Percentiles rank a stretch among this genome's conserved stretches.
These are phyloP conservation scores for Trichoderma simmonsii DNA, from an alignment of 2,329 filamentous ascomycete species.

Conservation along the genomic window DNA sequence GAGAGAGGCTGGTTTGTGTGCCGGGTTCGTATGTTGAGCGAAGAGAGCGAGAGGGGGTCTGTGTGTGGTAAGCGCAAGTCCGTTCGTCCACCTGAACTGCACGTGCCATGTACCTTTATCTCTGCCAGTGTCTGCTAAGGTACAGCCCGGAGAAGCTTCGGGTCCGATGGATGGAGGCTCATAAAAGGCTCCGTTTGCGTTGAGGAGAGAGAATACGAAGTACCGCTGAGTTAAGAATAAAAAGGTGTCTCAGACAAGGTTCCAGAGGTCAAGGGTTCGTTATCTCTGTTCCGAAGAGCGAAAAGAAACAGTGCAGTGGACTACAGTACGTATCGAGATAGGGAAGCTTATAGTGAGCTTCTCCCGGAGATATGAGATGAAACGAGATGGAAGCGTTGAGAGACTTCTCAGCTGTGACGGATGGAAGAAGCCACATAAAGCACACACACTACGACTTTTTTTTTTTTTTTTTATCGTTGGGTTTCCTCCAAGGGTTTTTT, in stretches of 20 bases:
- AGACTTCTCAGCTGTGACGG: neutral
- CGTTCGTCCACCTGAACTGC: neutral
- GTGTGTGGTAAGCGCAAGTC: conserved; percentile 4
- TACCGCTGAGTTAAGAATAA: neutral
- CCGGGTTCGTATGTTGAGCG: neutral
- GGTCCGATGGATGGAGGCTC: neutral
- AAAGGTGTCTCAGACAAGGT: neutral
- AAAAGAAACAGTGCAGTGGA: neutral
- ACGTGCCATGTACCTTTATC: neutral
- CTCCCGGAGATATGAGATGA: neutral
- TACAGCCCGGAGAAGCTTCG: conserved; percentile 2
- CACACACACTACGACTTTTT: neutral
- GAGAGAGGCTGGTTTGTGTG: neutral
- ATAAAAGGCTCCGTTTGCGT: neutral
- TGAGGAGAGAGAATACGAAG: neutral
- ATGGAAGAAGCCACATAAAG: neutral
- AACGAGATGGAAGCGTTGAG: neutral
- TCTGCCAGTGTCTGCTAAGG: neutral
- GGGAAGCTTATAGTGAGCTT: neutral
- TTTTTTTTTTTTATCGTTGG: neutral
- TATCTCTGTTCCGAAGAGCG: neutral
- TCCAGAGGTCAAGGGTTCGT: neutral
- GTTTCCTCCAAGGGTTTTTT: neutral
- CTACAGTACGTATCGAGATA: neutral
- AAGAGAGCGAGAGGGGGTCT: conserved; percentile 10